Percentiles rank a stretch among this genome's conserved stretches.
These are phyloP conservation scores for Chenopodium formosanum DNA, from an alignment of 148 eudicot genomes.

Conservation along the genomic window DNA sequence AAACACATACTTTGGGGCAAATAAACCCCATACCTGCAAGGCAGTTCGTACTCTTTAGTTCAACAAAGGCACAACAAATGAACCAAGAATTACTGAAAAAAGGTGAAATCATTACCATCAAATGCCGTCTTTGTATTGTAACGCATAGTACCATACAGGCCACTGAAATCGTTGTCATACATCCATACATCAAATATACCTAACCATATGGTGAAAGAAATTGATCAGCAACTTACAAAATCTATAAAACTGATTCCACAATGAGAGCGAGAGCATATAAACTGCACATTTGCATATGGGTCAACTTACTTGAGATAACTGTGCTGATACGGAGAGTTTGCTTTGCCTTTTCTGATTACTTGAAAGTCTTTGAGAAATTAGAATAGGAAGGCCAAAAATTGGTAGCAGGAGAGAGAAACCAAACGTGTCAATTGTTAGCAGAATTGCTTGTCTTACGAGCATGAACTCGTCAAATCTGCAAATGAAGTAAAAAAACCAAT, in stretches of 20 bases:
- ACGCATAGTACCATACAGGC: slow-evolving; percentile 75
- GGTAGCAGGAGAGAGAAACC: slow-evolving; percentile 91
- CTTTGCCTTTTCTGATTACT: slow-evolving; percentile 24
- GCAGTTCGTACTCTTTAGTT: neutral
- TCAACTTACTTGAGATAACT: slow-evolving; percentile 64
- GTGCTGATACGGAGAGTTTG: slow-evolving; percentile 41
- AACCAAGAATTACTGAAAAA: slow-evolving; percentile 18
- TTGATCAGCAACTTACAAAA: slow-evolving; percentile 10
- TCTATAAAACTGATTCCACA: neutral
- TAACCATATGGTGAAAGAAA: slow-evolving; percentile 27
- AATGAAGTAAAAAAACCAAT: slow-evolving; percentile 1
- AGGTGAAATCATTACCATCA: slow-evolving; percentile 62
- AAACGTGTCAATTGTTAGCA: slow-evolving; percentile 79
- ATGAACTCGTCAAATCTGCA: slow-evolving; percentile 92
- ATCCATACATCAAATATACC: slow-evolving; percentile 84
- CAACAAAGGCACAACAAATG: neutral
- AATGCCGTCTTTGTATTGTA: slow-evolving; percentile 84
- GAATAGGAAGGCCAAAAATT: slow-evolving; percentile 76
- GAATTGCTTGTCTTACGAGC: slow-evolving; percentile 79
- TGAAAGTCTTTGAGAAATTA: slow-evolving; percentile 40
- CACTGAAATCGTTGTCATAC: slow-evolving; percentile 46
- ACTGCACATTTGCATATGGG: neutral
- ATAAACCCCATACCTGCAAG: slow-evolving; percentile 96
- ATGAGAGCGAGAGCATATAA: neutral
- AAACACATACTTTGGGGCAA: slow-evolving; percentile 94